These are phyloP conservation scores for Trametes versicolor DNA, from an alignment of 1,284 basidiomycete genomes.

Conservation along the genomic window DNA sequence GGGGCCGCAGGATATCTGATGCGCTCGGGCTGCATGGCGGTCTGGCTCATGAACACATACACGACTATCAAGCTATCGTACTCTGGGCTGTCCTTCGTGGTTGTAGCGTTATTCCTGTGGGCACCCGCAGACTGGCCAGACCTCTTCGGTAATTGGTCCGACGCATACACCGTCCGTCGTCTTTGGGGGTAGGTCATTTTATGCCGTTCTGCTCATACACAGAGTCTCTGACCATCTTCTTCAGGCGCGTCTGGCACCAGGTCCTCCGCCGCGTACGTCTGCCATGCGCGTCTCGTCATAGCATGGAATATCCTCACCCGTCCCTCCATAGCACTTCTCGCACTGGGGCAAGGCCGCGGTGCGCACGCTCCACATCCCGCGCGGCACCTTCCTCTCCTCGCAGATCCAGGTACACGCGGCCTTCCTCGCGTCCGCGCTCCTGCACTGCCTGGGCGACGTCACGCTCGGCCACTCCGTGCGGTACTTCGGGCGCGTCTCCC, in stretches of 20 bases:
- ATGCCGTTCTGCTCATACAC: too few relatives aligned
- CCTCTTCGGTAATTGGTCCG: constrained; percentile 45
- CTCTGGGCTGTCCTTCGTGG: constrained; percentile 29
- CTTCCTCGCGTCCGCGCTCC: constrained; percentile 25
- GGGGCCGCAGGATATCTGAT: constrained; percentile 20
- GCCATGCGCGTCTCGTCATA: too few relatives aligned
- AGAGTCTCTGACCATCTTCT: neutral
- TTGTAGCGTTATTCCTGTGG: constrained; percentile 37
- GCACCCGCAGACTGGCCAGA: constrained; percentile 47
- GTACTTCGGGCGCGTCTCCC: constrained; percentile 15
- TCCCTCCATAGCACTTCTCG: constrained; percentile 18
- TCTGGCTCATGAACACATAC: constrained; percentile 28
- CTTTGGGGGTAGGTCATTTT: constrained; percentile 48
- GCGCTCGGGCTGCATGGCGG: constrained; percentile 20
- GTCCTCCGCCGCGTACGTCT: constrained; percentile 28
- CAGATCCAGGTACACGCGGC: constrained; percentile 27
- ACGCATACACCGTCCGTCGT: constrained; percentile 48
- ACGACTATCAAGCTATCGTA: constrained; percentile 39
- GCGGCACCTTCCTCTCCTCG: constrained; percentile 27
- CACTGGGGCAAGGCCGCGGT: constrained; percentile 19
- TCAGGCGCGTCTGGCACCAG: constrained; percentile 48
- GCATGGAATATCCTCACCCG: neutral
- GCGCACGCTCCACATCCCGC: constrained; percentile 17
- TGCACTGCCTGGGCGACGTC: constrained; percentile 30
- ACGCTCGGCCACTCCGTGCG: constrained; percentile 10